Percentiles rank a stretch among this genome's conserved stretches.
phyloP scores from a whole-genome alignment of 1,284 basidiomycete genomes.

The Boletellus deceptivus region DNA sequence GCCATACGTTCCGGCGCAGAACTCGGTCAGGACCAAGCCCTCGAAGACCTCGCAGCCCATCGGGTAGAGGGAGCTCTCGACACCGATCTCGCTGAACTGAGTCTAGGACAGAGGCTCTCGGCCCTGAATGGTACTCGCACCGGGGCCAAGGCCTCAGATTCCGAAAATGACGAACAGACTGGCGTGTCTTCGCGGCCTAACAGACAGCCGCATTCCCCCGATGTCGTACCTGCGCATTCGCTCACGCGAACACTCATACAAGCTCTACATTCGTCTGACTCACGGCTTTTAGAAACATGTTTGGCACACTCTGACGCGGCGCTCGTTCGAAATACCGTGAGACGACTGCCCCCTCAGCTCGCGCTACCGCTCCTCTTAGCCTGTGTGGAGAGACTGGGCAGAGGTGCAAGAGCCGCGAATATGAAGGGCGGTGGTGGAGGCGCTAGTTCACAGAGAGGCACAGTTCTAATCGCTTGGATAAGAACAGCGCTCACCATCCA shows the following conservation, averaged over 20 bases:
- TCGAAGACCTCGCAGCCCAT: conserved; percentile 50
- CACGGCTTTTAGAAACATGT: conserved; percentile 85
- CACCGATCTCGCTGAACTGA: conserved; percentile 84
- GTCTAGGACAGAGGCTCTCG: conserved; percentile 83
- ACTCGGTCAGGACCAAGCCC: conserved; percentile 55
- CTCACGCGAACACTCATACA: conserved; percentile 94
- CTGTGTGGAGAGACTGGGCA: conserved; percentile 86
- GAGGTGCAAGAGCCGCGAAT: conserved; percentile 69
- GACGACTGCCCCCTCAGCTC: conserved; percentile 85
- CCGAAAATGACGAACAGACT: conserved; percentile 46
- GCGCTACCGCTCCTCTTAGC: conserved; percentile 86
- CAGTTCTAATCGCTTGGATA: conserved; percentile 85
- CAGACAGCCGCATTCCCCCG: conserved; percentile 35
- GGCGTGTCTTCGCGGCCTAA: conserved; percentile 27
- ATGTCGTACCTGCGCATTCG: conserved; percentile 77
- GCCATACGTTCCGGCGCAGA: conserved; percentile 63
- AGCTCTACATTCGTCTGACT: conserved; percentile 94
- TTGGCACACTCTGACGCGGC: conserved; percentile 79
- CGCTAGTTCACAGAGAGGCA: conserved; percentile 84
- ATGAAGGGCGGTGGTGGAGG: conserved; percentile 81
- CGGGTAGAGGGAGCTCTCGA: conserved; percentile 72
- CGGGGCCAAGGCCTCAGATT: conserved; percentile 32
- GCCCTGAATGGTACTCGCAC: conserved; percentile 55
- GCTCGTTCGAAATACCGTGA: conserved; percentile 87
- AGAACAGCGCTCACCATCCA: conserved; percentile 85